Percentiles rank a stretch among this genome's conserved stretches.
Conservation (phyloP, 306 rosid species). For the Cucurbita ficifolia region DNA sequence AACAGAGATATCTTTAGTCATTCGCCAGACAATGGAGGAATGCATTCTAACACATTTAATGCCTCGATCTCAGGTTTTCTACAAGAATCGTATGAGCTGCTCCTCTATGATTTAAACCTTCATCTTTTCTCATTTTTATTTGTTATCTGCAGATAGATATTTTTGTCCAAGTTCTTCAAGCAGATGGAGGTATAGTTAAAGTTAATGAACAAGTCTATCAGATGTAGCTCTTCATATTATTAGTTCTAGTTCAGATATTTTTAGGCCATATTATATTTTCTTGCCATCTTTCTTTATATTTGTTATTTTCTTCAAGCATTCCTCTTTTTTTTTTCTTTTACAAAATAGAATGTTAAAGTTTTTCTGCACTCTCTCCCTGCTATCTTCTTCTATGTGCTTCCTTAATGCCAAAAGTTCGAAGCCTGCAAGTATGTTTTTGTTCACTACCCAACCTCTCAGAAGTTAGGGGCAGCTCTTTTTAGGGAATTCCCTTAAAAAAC, state of each 20-base stretch:
- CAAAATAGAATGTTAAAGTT: neutral
- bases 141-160: conserved; percentile 57
- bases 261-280: neutral
- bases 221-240: neutral
- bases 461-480: neutral
- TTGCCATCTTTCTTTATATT: neutral
- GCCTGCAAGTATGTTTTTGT: neutral
- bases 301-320: neutral
- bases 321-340: neutral
- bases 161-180: conserved; percentile 90
- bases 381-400: neutral
- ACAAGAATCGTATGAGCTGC: conserved; percentile 10
- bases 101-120: conserved; percentile 1
- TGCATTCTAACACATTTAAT: conserved; percentile 68
- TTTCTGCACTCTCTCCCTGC: neutral
- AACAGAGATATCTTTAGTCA: conserved; percentile 80
- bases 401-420: neutral
- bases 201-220: neutral
- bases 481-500: neutral
- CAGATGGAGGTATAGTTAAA: conserved; percentile 63
- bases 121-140: conserved; percentile 11
- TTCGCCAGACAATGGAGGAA: conserved; percentile 85
- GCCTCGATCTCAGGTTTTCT: conserved; percentile 82
- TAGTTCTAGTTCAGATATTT: neutral
- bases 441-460: neutral